These are phyloP conservation scores for Cercospora sesami DNA, from an alignment of 2,329 filamentous ascomycete genomes.

Conservation along the genomic window DNA sequence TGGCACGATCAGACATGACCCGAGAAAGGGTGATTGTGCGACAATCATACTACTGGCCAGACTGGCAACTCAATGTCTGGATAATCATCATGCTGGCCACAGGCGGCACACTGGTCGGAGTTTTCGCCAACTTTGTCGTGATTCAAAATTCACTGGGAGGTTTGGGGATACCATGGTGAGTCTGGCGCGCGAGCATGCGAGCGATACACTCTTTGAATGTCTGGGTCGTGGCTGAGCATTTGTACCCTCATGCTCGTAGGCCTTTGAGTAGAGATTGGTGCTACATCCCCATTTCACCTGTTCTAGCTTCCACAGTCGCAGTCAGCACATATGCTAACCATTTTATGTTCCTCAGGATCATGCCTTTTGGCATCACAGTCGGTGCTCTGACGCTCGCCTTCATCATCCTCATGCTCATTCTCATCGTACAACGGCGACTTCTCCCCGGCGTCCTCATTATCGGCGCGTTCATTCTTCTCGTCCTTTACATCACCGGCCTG, in stretches of 20 bases:
- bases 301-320: background rate
- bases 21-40: conserved; percentile 46
- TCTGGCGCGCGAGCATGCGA: conserved; percentile 12
- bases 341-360: conserved; percentile 52
- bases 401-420: conserved; percentile 58
- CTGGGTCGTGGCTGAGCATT: conserved; percentile 10
- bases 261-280: conserved; percentile 15
- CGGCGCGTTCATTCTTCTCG: conserved; percentile 61
- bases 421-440: conserved; percentile 57
- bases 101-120: conserved; percentile 58
- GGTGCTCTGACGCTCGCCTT: conserved; percentile 59
- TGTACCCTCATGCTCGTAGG: background rate
- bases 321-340: background rate
- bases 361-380: conserved; percentile 63
- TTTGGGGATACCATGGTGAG: conserved; percentile 62
- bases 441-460: conserved; percentile 61
- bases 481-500: conserved; percentile 62
- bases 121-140: conserved; percentile 61
- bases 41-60: conserved; percentile 63
- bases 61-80: conserved; percentile 65
- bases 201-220: background rate
- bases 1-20: conserved; percentile 35
- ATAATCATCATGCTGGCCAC: conserved; percentile 63
- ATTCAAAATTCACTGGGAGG: conserved; percentile 57
- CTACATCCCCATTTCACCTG: background rate